phyloP scores from a whole-genome alignment of 2,329 filamentous ascomycete species.

The Microcyclosporella mali region DNA sequence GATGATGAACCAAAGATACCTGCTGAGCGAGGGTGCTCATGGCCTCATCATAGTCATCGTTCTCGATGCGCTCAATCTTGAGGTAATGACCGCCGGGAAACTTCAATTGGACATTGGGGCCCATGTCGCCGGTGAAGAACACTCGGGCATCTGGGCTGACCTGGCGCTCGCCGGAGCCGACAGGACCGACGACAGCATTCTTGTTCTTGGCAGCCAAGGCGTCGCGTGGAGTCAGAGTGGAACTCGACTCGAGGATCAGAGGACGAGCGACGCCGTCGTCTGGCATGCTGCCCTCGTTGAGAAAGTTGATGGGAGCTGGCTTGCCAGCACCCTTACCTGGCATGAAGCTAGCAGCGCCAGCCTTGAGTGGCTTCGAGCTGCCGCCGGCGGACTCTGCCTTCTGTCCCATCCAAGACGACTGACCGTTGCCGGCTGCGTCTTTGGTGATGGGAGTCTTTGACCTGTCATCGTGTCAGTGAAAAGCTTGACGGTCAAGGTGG shows the following conservation, averaged over 20 bases:
- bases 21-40: conserved; percentile 7
- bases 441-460: too few relatives aligned
- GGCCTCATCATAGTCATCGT: neutral
- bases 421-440: too few relatives aligned
- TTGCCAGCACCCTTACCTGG: neutral
- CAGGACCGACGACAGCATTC: neutral
- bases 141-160: neutral
- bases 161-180: neutral
- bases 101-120: neutral
- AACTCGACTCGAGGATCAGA: neutral
- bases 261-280: neutral
- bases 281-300: conserved; percentile 1
- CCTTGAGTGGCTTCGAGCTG: neutral
- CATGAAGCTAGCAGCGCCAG: neutral
- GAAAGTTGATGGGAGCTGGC: conserved; percentile 2
- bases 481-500: too few relatives aligned
- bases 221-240: conserved; percentile 9
- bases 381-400: too few relatives aligned
- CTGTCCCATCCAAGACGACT: too few relatives aligned
- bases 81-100: conserved; percentile 22
- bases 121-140: conserved; percentile 24
- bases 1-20: conserved; percentile 12
- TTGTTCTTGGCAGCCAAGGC: neutral
- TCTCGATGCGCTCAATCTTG: conserved; percentile 9
- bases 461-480: too few relatives aligned